Evolutionary conservation across 2,329 filamentous ascomycete species (phyloP).

Genomic region (Penicillium sp.): DNA sequence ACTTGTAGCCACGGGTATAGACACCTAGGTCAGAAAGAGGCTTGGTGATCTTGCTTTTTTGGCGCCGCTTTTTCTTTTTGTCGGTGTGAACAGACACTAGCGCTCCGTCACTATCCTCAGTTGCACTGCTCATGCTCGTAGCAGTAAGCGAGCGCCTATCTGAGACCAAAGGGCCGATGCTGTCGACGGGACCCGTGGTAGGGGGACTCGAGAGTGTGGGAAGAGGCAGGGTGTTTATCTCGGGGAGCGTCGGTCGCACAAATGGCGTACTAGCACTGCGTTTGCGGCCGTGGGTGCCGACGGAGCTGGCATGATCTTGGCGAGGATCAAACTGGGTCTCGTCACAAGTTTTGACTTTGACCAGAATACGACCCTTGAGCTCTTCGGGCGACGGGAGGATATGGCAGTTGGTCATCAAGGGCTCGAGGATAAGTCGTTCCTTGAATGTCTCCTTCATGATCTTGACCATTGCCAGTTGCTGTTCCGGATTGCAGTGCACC

Average conservation of each 20-base stretch:
- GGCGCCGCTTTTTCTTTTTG: conserved; percentile 56
- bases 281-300: conserved; percentile 44
- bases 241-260: conserved; percentile 58
- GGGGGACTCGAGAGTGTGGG: conserved; percentile 54
- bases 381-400: conserved; percentile 82
- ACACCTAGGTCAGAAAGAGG: conserved; percentile 83
- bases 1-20: conserved; percentile 74
- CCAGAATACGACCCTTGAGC: conserved; percentile 75
- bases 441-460: conserved; percentile 86
- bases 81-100: conserved; percentile 52
- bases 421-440: conserved; percentile 71
- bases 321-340: conserved; percentile 48
- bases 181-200: conserved; percentile 52
- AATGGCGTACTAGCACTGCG: conserved; percentile 78
- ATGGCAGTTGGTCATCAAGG: conserved; percentile 65
- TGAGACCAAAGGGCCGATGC: conserved; percentile 44
- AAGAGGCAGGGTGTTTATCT: conserved; percentile 52
- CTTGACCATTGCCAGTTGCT: conserved; percentile 84
- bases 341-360: conserved; percentile 88
- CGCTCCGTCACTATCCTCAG: conserved; percentile 74
- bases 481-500: conserved; percentile 80
- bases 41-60: conserved; percentile 79
- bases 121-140: conserved; percentile 56
- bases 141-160: conserved; percentile 54
- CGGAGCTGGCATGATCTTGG: conserved; percentile 41